These are phyloP conservation scores for Botrytis galanthina DNA, from an alignment of 2,329 filamentous ascomycete species.

Conservation along the genomic window DNA sequence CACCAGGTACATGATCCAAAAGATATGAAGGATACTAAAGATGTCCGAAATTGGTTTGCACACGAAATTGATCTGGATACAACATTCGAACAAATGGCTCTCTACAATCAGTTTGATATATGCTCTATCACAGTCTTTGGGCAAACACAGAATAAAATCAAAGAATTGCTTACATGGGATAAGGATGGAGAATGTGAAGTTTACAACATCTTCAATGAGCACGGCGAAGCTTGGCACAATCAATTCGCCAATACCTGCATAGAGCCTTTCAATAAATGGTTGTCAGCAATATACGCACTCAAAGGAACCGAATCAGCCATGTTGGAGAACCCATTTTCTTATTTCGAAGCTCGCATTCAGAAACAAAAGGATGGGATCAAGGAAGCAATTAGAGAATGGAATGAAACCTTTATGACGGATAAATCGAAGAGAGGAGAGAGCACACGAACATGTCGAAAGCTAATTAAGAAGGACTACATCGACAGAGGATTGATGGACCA, in stretches of 20 bases:
- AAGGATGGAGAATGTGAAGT: not conserved
- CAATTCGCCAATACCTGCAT: not conserved
- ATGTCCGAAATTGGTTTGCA: not conserved
- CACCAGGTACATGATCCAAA: not conserved
- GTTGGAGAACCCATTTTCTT: not conserved
- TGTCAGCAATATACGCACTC: not conserved
- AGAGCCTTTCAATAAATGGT: not conserved
- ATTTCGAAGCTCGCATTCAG: not conserved
- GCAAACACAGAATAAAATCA: not conserved
- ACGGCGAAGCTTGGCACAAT: not conserved
- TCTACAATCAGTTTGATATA: not conserved
- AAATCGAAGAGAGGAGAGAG: not conserved
- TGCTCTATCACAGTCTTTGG: not conserved
- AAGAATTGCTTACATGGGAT: not conserved
- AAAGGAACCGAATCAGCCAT: not conserved
- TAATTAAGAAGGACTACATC: not conserved
- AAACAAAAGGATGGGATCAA: not conserved
- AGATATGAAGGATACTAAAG: not conserved
- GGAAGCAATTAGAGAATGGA: not conserved
- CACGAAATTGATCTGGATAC: not conserved
- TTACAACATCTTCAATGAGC: not conserved
- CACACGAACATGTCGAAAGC: not conserved
- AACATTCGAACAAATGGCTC: not conserved
- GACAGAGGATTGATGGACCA: not conserved
- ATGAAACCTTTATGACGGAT: not conserved